A percentile compares a stretch with the other conserved stretches of the same genome.
phyloP scores from a whole-genome alignment of 257 asterid genomes.

The Solanum chilense region DNA sequence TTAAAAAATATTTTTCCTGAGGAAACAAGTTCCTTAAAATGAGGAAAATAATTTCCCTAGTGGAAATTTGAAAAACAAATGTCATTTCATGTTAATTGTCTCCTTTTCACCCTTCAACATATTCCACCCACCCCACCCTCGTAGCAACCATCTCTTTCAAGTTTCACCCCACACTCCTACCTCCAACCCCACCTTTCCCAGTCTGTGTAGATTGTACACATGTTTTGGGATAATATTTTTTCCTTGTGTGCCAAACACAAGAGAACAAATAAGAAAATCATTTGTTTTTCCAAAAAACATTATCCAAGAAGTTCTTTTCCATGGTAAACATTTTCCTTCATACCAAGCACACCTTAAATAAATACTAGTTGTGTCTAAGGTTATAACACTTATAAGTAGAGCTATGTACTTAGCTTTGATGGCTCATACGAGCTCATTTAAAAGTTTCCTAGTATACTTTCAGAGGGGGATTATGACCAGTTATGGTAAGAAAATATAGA shows the following conservation, averaged over 20 bases:
- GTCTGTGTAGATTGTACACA: neutral
- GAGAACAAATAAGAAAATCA: neutral
- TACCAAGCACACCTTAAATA: neutral
- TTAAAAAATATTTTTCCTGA: neutral
- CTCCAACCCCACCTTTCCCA: neutral
- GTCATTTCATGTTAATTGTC: neutral
- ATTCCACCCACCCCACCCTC: neutral
- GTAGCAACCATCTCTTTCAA: neutral
- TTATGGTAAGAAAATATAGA: neutral
- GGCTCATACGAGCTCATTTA: neutral
- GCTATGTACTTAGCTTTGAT: neutral
- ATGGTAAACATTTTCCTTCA: neutral
- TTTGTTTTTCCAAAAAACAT: neutral
- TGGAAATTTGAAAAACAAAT: neutral
- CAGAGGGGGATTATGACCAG: neutral
- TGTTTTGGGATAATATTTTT: neutral
- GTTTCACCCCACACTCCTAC: neutral
- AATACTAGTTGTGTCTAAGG: neutral
- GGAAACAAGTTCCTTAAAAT: neutral
- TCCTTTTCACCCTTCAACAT: neutral
- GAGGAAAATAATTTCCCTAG: neutral
- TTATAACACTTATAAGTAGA: neutral
- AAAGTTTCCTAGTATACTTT: neutral
- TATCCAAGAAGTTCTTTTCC: neutral
- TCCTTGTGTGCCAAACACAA: neutral